Conservation (phyloP, 495 filamentous ascomycete genomes). For the Lentithecium fluviatile region DNA sequence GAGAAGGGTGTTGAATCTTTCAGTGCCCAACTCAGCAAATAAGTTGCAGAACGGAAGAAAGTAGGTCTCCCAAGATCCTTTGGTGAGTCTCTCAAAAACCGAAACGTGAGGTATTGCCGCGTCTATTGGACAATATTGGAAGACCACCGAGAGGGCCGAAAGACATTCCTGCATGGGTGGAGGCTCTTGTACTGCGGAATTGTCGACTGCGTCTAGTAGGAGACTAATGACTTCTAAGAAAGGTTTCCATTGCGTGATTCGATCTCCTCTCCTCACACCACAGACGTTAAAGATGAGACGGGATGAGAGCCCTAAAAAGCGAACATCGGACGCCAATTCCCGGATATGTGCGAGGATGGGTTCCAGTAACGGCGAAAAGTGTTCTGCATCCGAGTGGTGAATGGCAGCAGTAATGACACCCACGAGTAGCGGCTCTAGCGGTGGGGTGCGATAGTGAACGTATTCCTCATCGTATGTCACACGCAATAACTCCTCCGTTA, state of each 20-base stretch:
- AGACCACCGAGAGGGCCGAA: constrained; percentile 58
- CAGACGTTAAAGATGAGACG: constrained; percentile 65
- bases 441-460: constrained; percentile 1
- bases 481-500: constrained; percentile 61
- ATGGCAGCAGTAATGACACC: constrained; percentile 76
- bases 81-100: constrained; percentile 59
- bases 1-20: constrained; percentile 74
- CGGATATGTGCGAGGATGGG: constrained; percentile 55
- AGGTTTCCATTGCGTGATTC: constrained; percentile 69
- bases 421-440: constrained; percentile 56
- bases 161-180: constrained; percentile 41
- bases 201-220: constrained; percentile 11
- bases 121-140: constrained; percentile 78
- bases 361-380: constrained; percentile 61
- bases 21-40: constrained; percentile 66
- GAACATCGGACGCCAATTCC: not conserved
- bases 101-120: constrained; percentile 67
- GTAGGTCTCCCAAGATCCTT: constrained; percentile 58
- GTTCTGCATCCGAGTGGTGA: constrained; percentile 75
- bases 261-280: constrained; percentile 72
- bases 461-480: constrained; percentile 15
- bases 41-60: constrained; percentile 85
- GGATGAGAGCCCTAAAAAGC: constrained; percentile 39
- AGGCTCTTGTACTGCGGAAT: constrained; percentile 19
- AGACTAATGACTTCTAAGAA: constrained; percentile 55